phyloP scores from a whole-genome alignment of 768 basidiomycete genomes.

The Trametes meyenii region DNA sequence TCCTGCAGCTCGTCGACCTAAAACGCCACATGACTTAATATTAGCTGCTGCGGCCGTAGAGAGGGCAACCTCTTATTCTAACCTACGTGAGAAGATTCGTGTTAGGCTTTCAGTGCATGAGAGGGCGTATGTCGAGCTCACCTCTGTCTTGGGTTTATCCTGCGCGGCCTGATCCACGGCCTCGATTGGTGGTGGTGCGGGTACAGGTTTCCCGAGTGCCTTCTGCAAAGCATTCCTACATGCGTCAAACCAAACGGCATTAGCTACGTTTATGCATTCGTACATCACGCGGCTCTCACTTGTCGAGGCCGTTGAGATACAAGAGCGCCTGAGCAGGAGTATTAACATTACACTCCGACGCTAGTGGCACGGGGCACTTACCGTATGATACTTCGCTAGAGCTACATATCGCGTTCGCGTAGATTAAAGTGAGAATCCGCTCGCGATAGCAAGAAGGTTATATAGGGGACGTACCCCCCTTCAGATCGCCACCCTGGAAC shows the following conservation, averaged over 20 bases:
- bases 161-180: constrained; percentile 24
- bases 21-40: background rate
- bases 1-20: constrained; percentile 77
- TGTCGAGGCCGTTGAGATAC: constrained; percentile 77
- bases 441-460: background rate
- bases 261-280: no score
- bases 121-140: constrained; percentile 30
- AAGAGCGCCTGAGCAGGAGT: constrained; percentile 53
- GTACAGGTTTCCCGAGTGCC: constrained; percentile 25
- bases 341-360: background rate
- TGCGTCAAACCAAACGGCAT: background rate
- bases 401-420: constrained; percentile 43
- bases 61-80: background rate
- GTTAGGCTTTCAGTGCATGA: no score
- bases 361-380: constrained; percentile 32
- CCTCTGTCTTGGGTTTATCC: constrained; percentile 69
- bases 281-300: constrained; percentile 46
- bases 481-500: constrained; percentile 38
- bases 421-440: background rate
- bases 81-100: background rate
- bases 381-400: constrained; percentile 70
- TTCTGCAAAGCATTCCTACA: constrained; percentile 26
- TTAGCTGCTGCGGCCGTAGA: background rate
- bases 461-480: constrained; percentile 31
- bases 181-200: constrained; percentile 11